These are phyloP conservation scores for Xylariaceae sp. DNA, from an alignment of 2,329 filamentous ascomycete genomes.

Conservation along the genomic window DNA sequence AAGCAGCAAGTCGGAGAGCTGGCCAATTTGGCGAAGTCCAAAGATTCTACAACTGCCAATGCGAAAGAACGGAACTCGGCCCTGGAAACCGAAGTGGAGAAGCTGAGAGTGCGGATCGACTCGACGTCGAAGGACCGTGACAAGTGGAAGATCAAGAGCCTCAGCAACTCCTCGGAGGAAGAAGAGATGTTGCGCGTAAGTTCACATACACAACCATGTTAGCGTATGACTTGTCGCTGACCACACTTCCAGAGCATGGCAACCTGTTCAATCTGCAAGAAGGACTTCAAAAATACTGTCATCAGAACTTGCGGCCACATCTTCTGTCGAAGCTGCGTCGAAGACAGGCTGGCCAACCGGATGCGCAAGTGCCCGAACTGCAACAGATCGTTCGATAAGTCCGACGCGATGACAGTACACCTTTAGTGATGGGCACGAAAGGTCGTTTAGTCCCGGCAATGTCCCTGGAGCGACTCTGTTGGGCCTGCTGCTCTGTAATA, in stretches of 20 bases:
- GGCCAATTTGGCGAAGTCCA: conserved; percentile 63
- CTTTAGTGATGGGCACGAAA: conserved; percentile 22
- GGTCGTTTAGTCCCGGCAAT: neutral
- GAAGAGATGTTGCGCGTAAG: conserved; percentile 81
- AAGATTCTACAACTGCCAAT: conserved; percentile 54
- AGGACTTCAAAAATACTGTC: conserved; percentile 87
- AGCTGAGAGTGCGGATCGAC: conserved; percentile 68
- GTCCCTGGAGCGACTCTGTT: no score
- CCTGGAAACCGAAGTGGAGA: conserved; percentile 70
- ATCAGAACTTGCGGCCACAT: conserved; percentile 93
- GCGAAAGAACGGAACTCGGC: conserved; percentile 51
- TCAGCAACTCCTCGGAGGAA: conserved; percentile 73
- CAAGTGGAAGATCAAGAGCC: conserved; percentile 73
- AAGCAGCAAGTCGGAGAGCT: conserved; percentile 72
- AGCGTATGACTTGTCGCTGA: conserved; percentile 23
- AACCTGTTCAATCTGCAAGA: conserved; percentile 86
- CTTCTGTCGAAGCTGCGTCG: conserved; percentile 86
- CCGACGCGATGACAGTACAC: conserved; percentile 75
- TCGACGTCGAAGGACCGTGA: conserved; percentile 78
- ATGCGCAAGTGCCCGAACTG: conserved; percentile 95
- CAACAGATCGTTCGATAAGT: conserved; percentile 81
- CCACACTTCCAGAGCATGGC: conserved; percentile 53
- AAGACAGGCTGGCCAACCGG: conserved; percentile 79
- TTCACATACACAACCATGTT: conserved; percentile 16
- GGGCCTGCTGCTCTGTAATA: no score